Conservation (phyloP, 2,329 filamentous ascomycete genomes). For the Colletotrichum musicola region DNA sequence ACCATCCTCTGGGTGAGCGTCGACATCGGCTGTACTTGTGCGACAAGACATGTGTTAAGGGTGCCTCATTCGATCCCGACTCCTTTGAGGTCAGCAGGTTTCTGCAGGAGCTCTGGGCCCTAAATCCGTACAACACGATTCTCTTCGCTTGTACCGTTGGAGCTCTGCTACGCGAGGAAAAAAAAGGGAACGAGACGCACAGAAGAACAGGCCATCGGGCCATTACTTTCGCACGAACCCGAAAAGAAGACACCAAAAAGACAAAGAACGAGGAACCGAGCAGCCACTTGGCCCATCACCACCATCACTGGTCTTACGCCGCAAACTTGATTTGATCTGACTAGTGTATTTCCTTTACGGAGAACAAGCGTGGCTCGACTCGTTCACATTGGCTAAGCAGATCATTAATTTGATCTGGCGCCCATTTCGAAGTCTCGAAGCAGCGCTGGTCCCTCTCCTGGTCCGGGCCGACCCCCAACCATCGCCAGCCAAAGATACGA, state of each 20-base stretch:
- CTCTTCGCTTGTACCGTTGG: slow-evolving; percentile 11
- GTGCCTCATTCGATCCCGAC: slow-evolving; percentile 51
- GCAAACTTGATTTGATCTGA: background rate
- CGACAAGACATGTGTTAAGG: slow-evolving; percentile 38
- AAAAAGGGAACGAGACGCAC: background rate
- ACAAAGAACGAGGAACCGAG: slow-evolving; percentile 8
- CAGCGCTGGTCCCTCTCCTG: slow-evolving; percentile 36
- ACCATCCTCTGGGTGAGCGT: slow-evolving; percentile 37
- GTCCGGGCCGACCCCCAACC: slow-evolving; percentile 36
- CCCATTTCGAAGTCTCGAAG: slow-evolving; percentile 36
- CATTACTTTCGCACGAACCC: slow-evolving; percentile 18
- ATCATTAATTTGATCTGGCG: slow-evolving; percentile 7
- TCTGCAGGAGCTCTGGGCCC: slow-evolving; percentile 74
- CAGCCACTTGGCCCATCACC: background rate
- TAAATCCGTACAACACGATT: slow-evolving; percentile 32
- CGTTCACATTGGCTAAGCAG: slow-evolving; percentile 6
- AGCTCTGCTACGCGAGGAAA: slow-evolving; percentile 16
- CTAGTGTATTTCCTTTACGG: background rate
- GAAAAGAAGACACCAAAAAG: background rate
- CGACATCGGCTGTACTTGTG: background rate
- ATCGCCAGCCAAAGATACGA: slow-evolving; percentile 36
- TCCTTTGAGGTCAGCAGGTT: slow-evolving; percentile 87
- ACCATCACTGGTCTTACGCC: background rate
- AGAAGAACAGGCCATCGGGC: slow-evolving; percentile 16
- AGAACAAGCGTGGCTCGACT: slow-evolving; percentile 4